Evolutionary conservation across 106 monocot genomes (phyloP), one percentile per base, ranked within the genome.

Genomic region (Dendrobium nobile): DNA sequence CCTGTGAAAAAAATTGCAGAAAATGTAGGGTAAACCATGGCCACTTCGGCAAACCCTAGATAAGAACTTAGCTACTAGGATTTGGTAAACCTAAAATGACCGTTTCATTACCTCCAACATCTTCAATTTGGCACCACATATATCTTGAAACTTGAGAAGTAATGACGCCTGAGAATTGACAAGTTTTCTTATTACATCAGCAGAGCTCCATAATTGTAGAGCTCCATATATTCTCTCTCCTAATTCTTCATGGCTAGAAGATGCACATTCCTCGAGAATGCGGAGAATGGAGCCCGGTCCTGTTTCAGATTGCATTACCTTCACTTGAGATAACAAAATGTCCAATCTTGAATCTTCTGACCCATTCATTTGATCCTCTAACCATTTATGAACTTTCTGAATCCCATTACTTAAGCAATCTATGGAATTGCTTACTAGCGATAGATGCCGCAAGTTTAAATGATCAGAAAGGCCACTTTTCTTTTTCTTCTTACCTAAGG

Each of bases 401-500:
- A 98, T 84, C 0, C 83, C 78, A 72, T 75, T 68, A 27, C 19
- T 75, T 44, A 94, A 79, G 47, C 89, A 86, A 20, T 82, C 67
- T 24, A 94, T 77, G 13, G 97, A 90, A 64, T 28, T 42, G 19
- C 77, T 84, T 28, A 91, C 41, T 15, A 82, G 83, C 37, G 75
- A 74, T 48, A 82, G 51, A 47, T 80, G 81, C 1, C 75, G 89
- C 2, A 48, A 55, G 73, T 85, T 86, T 13, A 33, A 40, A 18
- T 84, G 82, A 77, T 89, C 86, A 0, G 24, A 16, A 0, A 80
- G 1, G 31, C 80, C 77, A 51, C 75, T 44, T 85, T 87, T 98
- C 92, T 87, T 96, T 92, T 94, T 98, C 74, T 98, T 98, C 78
- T 90, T 95, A 45, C 92, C 88, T 2, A 75, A 82, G 65, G 92